Conservation (phyloP, 306 rosid genomes). For the Corylus heterophylla region DNA sequence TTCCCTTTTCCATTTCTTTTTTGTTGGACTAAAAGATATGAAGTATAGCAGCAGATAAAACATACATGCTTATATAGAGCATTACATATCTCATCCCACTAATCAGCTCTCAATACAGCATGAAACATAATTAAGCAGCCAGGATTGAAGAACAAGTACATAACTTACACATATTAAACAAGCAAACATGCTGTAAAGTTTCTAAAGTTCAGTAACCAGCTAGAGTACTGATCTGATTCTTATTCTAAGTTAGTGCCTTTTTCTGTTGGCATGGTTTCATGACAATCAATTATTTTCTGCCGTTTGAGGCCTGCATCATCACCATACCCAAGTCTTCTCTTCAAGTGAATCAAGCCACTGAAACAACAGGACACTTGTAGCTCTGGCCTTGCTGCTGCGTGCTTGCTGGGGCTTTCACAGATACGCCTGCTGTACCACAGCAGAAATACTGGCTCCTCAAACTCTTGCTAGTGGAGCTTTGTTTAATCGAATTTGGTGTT, state of each 20-base stretch:
- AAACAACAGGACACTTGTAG: conserved; percentile 52
- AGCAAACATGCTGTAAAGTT: not conserved
- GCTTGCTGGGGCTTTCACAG: conserved; percentile 49
- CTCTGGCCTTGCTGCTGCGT: conserved; percentile 50
- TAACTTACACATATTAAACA: not conserved
- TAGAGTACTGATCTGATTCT: conserved; percentile 6
- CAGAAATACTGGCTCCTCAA: conserved; percentile 79
- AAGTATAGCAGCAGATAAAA: not conserved
- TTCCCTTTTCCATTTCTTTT: not conserved
- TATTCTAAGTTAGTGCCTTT: conserved; percentile 5
- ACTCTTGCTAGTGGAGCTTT: conserved; percentile 42
- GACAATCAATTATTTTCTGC: not conserved
- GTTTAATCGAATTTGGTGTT: conserved; percentile 40
- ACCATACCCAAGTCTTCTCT: not conserved
- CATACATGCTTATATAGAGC: not conserved
- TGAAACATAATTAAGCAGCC: not conserved
- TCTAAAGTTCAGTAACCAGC: conserved; percentile 2
- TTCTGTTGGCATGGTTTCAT: not conserved
- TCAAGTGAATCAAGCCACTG: conserved; percentile 52
- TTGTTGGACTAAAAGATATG: not conserved
- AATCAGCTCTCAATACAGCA: conserved; percentile 9
- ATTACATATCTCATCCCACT: not conserved
- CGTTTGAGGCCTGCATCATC: conserved; percentile 1
- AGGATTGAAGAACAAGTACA: conserved; percentile 1
- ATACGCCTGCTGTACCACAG: conserved; percentile 65